Percentiles rank a stretch among this genome's conserved stretches.
phyloP scores from a whole-genome alignment of 2,329 filamentous ascomycete genomes.

The Raffaelea arxii region DNA sequence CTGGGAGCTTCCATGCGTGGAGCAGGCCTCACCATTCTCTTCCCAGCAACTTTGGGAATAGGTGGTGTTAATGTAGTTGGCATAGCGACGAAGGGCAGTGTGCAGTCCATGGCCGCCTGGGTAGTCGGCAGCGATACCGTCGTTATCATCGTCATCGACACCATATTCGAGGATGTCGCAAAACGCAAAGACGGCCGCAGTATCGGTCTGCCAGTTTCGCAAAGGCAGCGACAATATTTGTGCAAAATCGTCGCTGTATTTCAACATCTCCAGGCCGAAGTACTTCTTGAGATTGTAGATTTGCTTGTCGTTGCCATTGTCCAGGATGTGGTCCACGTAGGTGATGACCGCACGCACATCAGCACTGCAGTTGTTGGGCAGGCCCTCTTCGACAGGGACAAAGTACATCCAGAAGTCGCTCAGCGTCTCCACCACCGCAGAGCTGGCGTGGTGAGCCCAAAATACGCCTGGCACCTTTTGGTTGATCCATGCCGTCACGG shows the following conservation, averaged over 20 bases:
- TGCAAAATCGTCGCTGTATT: conserved; percentile 30
- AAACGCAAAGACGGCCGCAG: conserved; percentile 34
- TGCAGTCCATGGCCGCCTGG: conserved; percentile 37
- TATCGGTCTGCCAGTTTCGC: conserved; percentile 43
- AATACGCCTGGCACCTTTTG: conserved; percentile 40
- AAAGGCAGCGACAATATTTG: conserved; percentile 11
- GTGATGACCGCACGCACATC: conserved; percentile 41
- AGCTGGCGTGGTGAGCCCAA: conserved; percentile 46
- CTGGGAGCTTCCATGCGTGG: conserved; percentile 28
- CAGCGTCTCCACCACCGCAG: conserved; percentile 42
- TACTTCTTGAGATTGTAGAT: conserved; percentile 34
- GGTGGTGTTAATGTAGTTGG: conserved; percentile 32
- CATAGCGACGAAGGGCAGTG: conserved; percentile 41
- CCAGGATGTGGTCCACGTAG: conserved; percentile 36
- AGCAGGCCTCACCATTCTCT: conserved; percentile 25
- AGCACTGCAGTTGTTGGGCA: conserved; percentile 43
- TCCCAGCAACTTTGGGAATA: conserved; percentile 33
- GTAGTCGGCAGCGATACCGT: conserved; percentile 26
- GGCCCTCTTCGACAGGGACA: conserved; percentile 38
- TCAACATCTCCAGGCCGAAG: conserved; percentile 34
- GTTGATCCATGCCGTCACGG: conserved; percentile 42
- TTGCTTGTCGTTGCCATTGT: conserved; percentile 25
- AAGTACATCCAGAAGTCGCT: conserved; percentile 46
- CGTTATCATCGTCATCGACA: conserved; percentile 14
- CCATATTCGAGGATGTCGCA: conserved; percentile 34